phyloP scores from a whole-genome alignment of 2,329 filamentous ascomycete genomes.

The Neofusicoccum laricinum region DNA sequence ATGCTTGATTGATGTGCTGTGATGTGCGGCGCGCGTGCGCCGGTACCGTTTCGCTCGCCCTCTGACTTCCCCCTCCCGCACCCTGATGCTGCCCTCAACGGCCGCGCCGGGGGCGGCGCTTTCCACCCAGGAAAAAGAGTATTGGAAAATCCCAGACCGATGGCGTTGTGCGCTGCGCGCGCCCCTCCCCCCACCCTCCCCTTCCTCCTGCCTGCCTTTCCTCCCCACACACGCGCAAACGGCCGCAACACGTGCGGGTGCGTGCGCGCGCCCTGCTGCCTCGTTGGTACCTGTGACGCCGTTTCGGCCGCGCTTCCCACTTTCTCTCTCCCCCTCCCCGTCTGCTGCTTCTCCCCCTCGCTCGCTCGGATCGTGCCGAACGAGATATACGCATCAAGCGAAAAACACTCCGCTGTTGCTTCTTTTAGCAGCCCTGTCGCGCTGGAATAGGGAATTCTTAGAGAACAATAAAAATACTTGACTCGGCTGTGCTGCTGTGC shows the following conservation, averaged over 20 bases:
- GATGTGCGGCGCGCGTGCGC: not conserved
- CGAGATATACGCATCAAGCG: slow-evolving; percentile 2
- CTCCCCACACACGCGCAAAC: not conserved
- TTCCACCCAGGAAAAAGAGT: not conserved
- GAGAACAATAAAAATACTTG: not conserved
- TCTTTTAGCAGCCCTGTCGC: not conserved
- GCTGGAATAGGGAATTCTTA: not conserved
- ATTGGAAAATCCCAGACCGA: not conserved
- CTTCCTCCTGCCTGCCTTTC: no score
- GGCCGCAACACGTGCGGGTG: not conserved
- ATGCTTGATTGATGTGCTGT: no score
- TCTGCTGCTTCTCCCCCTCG: not conserved
- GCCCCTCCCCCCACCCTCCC: not conserved
- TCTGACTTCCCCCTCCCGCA: not conserved
- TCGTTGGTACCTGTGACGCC: not conserved
- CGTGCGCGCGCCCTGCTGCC: not conserved
- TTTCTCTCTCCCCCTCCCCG: not conserved
- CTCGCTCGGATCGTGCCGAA: not conserved
- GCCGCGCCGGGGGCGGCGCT: not conserved
- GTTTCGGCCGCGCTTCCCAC: not conserved
- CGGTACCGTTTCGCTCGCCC: not conserved
- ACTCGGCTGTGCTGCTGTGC: not conserved
- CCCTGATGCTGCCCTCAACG: not conserved
- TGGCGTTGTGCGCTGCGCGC: not conserved
- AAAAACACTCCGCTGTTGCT: not conserved